Conservation (phyloP, 768 basidiomycete genomes). For the Calocybe indica region DNA sequence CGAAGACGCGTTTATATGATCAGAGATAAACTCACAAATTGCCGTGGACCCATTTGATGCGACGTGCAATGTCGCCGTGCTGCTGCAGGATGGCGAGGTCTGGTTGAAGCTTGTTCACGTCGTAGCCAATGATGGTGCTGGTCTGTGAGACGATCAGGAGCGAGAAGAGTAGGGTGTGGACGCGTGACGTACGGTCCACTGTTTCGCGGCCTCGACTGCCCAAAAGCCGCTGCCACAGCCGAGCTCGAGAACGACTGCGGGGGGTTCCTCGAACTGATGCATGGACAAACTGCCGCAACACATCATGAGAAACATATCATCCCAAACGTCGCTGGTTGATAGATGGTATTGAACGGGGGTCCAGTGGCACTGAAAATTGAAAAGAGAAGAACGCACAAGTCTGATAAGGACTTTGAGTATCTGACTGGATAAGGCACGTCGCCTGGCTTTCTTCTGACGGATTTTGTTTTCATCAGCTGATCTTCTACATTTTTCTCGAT, state of each 20-base stretch:
- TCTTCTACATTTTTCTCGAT: conserved; percentile 41
- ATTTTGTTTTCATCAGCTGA: conserved; percentile 31
- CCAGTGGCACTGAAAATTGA: conserved; percentile 1
- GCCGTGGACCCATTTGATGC: conserved; percentile 63
- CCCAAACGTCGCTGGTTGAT: conserved; percentile 58
- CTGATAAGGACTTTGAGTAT: conserved; percentile 40
- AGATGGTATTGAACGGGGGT: too few relatives aligned
- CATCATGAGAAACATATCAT: conserved; percentile 54
- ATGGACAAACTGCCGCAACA: conserved; percentile 47
- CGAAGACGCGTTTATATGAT: too few relatives aligned
- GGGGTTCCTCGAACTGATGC: conserved; percentile 46
- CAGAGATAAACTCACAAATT: conserved; percentile 44
- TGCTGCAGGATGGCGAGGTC: conserved; percentile 29
- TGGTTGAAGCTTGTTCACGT: conserved; percentile 52
- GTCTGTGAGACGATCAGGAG: conserved; percentile 26
- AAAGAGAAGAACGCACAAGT: conserved; percentile 42
- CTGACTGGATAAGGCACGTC: conserved; percentile 52
- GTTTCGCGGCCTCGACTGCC: conserved; percentile 61
- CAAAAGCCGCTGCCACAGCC: conserved; percentile 71
- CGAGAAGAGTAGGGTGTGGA: not conserved
- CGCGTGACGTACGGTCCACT: conserved; percentile 49
- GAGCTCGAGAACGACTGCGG: conserved; percentile 53
- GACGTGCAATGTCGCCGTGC: conserved; percentile 34
- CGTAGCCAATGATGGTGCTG: conserved; percentile 54
- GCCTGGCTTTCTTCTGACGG: conserved; percentile 38